Base-by-base conservation (phyloP, 129 eudicot species). In the Artemisia tridentata region DNA sequence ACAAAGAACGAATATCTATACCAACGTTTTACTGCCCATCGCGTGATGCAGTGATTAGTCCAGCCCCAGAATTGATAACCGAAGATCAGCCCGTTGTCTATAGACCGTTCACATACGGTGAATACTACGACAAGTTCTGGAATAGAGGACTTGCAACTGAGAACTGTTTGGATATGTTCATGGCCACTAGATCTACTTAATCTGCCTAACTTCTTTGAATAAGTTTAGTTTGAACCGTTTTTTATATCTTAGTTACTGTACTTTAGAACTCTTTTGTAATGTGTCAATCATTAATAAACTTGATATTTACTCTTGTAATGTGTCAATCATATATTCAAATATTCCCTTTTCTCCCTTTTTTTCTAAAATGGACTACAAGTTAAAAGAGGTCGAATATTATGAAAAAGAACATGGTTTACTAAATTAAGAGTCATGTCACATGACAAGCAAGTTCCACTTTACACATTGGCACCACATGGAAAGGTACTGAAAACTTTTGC, bases 11-110 rank as follows among this genome's bases (percentile, higher is more conserved):
- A 16, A 64, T 82, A 47, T 82, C 83, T 11, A 74, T 82, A 49
- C 86, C 86, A 0, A 82, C 86, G 20, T 82, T 82, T 59, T 78
- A 82, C 63, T 82, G 86, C 45, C 86, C 86, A 1, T 74, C 78
- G 1, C 75, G 68, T 3, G 83, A 82, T 11, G 86, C 83, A 1
- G 78, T 78, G 8, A 78, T 78, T 34, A 71, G 74, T 2, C 86
- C 80, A 1, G 83, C 83, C 11, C 53, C 78, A 0, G 68, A 74
- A 51, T 65, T 82, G 20, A 74, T 78, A 0, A 73, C 20, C 11
- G 75, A 69, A 0, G 80, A 78, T 11, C 71, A 74, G 63, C 83
- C 80, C 9, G 56, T 75, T 0, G 68, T 78, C 13, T 82, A 82
- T 56, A 12, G 60, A 9, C 41, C 34, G 0, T 82, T 74, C 53